Percentiles rank a stretch among this genome's conserved stretches.
Conservation (phyloP, 352 stramenopile genomes). For the Globisporangium viniferum region DNA sequence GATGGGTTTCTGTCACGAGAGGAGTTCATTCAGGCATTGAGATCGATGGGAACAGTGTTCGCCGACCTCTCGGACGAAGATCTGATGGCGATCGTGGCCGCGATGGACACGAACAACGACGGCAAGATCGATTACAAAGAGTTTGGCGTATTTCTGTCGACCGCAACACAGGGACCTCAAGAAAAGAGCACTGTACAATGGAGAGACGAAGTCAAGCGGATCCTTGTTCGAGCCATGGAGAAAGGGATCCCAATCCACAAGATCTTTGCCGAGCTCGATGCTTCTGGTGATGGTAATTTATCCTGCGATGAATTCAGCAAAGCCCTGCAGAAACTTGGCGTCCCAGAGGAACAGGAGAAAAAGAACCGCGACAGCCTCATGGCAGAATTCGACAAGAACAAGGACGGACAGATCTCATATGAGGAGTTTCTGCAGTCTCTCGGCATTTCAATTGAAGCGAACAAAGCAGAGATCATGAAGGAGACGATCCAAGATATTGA, state of each 20-base stretch:
- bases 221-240: conserved; percentile 47
- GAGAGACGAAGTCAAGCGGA: conserved; percentile 48
- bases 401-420: conserved; percentile 70
- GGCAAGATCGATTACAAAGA: conserved; percentile 41
- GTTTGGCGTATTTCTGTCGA: conserved; percentile 34
- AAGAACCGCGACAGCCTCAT: conserved; percentile 32
- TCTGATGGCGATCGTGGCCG: conserved; percentile 25
- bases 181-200: conserved; percentile 18
- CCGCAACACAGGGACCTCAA: background rate
- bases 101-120: conserved; percentile 50
- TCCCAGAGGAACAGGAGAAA: conserved; percentile 20
- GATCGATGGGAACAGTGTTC: conserved; percentile 47
- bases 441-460: conserved; percentile 40
- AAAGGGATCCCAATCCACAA: conserved; percentile 60
- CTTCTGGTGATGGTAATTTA: conserved; percentile 55
- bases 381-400: conserved; percentile 49
- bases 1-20: conserved; percentile 41
- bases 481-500: conserved; percentile 46
- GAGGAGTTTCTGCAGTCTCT: conserved; percentile 71
- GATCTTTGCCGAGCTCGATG: conserved; percentile 64
- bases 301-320: conserved; percentile 50
- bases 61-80: conserved; percentile 37
- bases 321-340: conserved; percentile 50
- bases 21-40: conserved; percentile 48
- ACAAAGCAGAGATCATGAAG: conserved; percentile 42